Evolutionary conservation across 441 rosid species (phyloP).

Genomic region (Heliophila coronopifolia): DNA sequence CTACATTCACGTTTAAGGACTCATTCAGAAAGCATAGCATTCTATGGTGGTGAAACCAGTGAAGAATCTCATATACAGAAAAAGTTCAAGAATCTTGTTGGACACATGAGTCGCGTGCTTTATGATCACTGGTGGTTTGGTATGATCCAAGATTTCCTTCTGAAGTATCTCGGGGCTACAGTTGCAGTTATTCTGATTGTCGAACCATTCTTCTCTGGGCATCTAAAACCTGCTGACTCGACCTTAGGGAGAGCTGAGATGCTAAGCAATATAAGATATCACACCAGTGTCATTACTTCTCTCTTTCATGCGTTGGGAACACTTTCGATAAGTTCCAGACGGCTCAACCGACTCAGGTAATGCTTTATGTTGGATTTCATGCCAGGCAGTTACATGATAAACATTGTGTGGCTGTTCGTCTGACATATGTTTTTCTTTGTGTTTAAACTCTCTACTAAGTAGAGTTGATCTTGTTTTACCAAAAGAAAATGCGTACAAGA

Average conservation of each 20-base stretch:
- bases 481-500: not conserved
- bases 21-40: slow-evolving; percentile 98
- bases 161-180: slow-evolving; percentile 98
- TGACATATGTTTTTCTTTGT: not conserved
- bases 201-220: slow-evolving; percentile 94
- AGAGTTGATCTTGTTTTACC: not conserved
- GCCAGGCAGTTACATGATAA: not conserved
- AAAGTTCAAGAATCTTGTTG: slow-evolving; percentile 69
- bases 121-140: slow-evolving; percentile 99
- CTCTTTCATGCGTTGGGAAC: slow-evolving; percentile 95
- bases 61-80: slow-evolving; percentile 90
- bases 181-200: slow-evolving; percentile 89
- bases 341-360: slow-evolving; percentile 94
- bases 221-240: slow-evolving; percentile 82
- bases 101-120: slow-evolving; percentile 72
- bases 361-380: slow-evolving; percentile 14
- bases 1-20: slow-evolving; percentile 98
- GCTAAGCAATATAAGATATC: slow-evolving; percentile 99
- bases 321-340: slow-evolving; percentile 89
- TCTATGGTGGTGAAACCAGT: slow-evolving; percentile 90
- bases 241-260: slow-evolving; percentile 94
- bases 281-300: slow-evolving; percentile 91
- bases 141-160: slow-evolving; percentile 95
- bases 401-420: not conserved
- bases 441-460: not conserved